Conservation (phyloP, 164 flowering plant species). For the Pachysandra terminalis region DNA sequence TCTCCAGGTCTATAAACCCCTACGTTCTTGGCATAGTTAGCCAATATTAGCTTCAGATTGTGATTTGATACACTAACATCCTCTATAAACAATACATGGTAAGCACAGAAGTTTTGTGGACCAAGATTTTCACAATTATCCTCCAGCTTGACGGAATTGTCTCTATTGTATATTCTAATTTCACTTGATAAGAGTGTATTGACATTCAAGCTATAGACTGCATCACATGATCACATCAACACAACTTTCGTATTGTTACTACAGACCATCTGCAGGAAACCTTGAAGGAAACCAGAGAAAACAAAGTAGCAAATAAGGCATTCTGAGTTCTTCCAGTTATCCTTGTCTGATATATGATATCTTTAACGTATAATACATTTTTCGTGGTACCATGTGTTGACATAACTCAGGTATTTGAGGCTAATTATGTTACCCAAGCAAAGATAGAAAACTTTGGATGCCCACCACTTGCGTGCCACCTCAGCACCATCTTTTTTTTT, state of each 20-base stretch:
- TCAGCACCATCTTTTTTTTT: too few relatives aligned
- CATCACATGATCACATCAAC: not conserved
- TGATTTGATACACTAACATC: not conserved
- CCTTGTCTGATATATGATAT: not conserved
- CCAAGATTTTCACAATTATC: not conserved
- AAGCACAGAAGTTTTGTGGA: not conserved
- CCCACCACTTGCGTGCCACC: too few relatives aligned
- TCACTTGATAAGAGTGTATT: not conserved
- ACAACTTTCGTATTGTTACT: not conserved
- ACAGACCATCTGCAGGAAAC: not conserved
- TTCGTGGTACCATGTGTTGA: too few relatives aligned
- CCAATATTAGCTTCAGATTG: not conserved
- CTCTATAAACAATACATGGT: not conserved
- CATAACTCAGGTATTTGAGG: too few relatives aligned
- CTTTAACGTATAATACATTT: too few relatives aligned
- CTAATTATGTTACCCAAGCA: too few relatives aligned
- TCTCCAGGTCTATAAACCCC: not conserved
- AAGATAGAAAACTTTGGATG: too few relatives aligned
- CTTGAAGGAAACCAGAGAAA: not conserved
- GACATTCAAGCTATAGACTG: not conserved
- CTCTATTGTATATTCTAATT: not conserved
- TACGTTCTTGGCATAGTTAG: not conserved
- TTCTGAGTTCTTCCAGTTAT: not conserved
- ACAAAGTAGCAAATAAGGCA: not conserved
- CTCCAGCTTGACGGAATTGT: not conserved